Base-by-base conservation (phyloP, 305 asterid species). In the Fraxinus floribunda region DNA sequence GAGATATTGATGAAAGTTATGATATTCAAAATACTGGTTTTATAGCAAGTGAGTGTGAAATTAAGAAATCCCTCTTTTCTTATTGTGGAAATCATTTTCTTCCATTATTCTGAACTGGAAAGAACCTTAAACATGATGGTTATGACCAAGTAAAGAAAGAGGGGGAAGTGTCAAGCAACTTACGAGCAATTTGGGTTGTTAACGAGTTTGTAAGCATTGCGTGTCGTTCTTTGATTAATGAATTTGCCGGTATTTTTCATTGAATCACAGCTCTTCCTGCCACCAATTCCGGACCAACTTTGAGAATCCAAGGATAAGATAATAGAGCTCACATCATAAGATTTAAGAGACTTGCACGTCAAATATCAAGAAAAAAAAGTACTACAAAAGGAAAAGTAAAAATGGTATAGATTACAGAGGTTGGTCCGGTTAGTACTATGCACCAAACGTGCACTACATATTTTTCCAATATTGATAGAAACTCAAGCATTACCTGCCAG, bases 201-300 rank as follows among this genome's bases (percentile, higher is more conserved):
- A 34, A 73, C 78, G 0, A 85, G 87, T 86, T 83, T 86, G 79
- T 80, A 82, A 39, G 87, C 87, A 76, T 18, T 16, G 38, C 70
- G 35, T 5, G 86, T 0, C 24, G 86, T 71, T 72, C 80, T 88
- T 22, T 85, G 87, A 39, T 82, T 86, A 30, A 86, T 80, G 30
- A 75, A 83, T 24, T 89, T 92, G 55, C 84, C 79, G 76, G 82
- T 90, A 76, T 44, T 88, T 86, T 88, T 88, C 41, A 74, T 73
- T 70, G 89, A 79, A 64, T 94, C 98, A 84, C 86, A 84, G 87
- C 97, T 91, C 84, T 84, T 94, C 88, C 99, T 94, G 87, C 71
- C 24, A 57, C 55, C 15, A 68, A 68, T 73, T n/a, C 73, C 35
- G 22, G 22, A 41, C 22, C 52, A 80, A 9, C 55, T 16, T 30